Evolutionary conservation across 148 eudicot genomes (phyloP).

Genomic region (Rhododendron molle): DNA sequence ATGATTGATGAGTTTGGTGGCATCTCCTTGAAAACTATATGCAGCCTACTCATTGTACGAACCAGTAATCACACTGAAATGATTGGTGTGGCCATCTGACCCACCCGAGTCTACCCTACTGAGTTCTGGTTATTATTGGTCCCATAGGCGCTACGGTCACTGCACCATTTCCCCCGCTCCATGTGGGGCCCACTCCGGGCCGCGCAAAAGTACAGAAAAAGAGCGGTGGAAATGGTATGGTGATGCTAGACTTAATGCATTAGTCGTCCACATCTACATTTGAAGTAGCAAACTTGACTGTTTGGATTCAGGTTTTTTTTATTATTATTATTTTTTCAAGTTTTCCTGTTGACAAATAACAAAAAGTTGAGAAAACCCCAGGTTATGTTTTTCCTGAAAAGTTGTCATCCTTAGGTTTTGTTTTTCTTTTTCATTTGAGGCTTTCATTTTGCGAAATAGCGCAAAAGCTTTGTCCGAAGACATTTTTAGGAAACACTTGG

Average conservation of each 20-base stretch:
- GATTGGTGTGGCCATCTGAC: neutral
- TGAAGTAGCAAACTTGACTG: neutral
- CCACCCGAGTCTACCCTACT: neutral
- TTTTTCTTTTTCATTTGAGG: no score
- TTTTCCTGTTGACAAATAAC: neutral
- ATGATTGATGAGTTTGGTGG: slow-evolving; percentile 8
- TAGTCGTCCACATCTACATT: neutral
- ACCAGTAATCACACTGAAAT: neutral
- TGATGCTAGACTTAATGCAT: no score
- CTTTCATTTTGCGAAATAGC: no score
- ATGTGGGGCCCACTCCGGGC: no score
- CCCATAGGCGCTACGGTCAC: no score
- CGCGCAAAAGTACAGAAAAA: no score
- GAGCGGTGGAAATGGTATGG: no score
- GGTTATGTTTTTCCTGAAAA: neutral
- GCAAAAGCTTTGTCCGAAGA: no score
- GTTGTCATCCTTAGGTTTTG: no score
- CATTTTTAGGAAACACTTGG: no score
- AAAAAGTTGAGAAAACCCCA: neutral
- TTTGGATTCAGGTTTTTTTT: neutral
- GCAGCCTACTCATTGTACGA: neutral
- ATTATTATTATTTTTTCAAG: neutral
- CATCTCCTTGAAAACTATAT: slow-evolving; percentile 9
- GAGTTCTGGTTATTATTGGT: neutral
- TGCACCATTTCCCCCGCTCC: no score